Conservation (phyloP, 306 rosid genomes). For the Prunus kanzakura region DNA sequence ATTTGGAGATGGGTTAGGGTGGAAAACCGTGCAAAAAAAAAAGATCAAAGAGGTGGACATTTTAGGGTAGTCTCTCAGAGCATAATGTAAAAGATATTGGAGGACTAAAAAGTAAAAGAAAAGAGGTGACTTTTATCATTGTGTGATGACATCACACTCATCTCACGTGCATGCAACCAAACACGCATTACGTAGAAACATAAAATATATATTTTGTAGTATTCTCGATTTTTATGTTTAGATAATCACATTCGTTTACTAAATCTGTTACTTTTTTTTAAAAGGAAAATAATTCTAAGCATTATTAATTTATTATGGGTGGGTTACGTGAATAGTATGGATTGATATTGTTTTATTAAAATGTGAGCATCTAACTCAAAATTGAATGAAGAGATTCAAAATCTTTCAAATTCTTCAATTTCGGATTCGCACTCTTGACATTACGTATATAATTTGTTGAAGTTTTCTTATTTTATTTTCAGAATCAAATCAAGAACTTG, state of each 20-base stretch:
- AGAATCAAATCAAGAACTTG: no score
- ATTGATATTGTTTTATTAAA: no score
- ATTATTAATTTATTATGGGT: no score
- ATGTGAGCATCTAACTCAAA: no score
- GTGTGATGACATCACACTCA: conserved; percentile 54
- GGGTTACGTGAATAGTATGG: no score
- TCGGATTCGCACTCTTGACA: no score
- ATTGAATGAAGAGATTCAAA: no score
- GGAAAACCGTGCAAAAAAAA: conserved; percentile 30
- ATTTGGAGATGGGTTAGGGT: conserved; percentile 10
- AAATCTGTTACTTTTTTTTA: no score
- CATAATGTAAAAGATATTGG: conserved; percentile 74
- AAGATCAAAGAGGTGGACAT: conserved; percentile 40
- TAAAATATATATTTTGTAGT: neutral
- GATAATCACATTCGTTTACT: neutral
- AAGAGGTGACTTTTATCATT: conserved; percentile 68
- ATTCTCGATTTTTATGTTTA: neutral
- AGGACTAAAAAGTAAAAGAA: conserved; percentile 74
- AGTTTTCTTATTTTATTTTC: no score
- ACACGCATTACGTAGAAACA: conserved; percentile 31
- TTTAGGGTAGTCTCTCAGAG: conserved; percentile 42
- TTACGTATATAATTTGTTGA: no score
- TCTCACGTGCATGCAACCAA: conserved; percentile 85
- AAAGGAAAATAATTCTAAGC: no score
- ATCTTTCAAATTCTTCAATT: accelerated